Evolutionary conservation across 331 rosid species (phyloP).

Genomic region (Acacia concinna): DNA sequence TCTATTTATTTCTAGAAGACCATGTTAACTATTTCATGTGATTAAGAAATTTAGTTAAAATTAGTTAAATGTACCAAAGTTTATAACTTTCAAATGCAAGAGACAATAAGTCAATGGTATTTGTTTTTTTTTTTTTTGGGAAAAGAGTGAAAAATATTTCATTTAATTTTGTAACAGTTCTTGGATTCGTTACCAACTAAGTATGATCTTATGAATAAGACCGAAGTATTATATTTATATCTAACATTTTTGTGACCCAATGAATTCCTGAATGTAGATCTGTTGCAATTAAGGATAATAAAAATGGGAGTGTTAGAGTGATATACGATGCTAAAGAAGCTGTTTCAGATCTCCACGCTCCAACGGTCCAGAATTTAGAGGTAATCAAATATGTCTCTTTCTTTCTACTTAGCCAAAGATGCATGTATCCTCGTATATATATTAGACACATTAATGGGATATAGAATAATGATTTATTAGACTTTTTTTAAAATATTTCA

Average conservation of each 20-base stretch:
- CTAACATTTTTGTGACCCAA: background rate
- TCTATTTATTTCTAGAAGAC: no score
- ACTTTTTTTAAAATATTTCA: no score
- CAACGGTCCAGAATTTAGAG: slow-evolving; percentile 49
- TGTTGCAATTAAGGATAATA: slow-evolving; percentile 48
- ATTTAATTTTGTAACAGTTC: background rate
- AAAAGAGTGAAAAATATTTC: background rate
- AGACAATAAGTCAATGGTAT: background rate
- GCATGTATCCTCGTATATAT: background rate
- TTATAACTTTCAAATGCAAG: background rate
- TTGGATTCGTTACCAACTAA: background rate
- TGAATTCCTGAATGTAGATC: slow-evolving; percentile 46
- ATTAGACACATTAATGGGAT: background rate
- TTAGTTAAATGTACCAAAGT: background rate
- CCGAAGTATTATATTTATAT: background rate
- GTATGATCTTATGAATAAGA: background rate
- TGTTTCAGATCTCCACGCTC: slow-evolving; percentile 62
- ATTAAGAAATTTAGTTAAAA: no score
- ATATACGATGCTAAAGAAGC: slow-evolving; percentile 69
- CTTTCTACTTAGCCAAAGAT: background rate
- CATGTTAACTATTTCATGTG: no score
- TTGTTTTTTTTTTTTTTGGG: no score
- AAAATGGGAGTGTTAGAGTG: slow-evolving; percentile 44
- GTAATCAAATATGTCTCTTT: slow-evolving; percentile 32
- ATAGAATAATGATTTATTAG: no score